These are phyloP conservation scores for Trichoderma parareesei DNA, from an alignment of 495 filamentous ascomycete species.

Conservation along the genomic window DNA sequence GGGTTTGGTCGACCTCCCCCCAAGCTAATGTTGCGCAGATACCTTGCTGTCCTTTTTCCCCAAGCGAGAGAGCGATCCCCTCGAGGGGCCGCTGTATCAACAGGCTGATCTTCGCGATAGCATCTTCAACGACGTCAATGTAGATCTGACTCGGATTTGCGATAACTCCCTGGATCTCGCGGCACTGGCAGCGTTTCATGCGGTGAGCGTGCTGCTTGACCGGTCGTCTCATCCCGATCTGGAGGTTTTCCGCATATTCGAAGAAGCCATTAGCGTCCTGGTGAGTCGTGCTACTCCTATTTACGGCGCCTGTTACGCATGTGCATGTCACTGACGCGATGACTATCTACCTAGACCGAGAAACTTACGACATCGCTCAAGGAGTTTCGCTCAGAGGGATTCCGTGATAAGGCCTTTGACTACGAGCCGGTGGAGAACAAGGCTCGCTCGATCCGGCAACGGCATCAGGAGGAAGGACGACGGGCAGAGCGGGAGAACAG, in stretches of 20 bases:
- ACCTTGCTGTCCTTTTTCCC: slow-evolving; percentile 55
- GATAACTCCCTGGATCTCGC: slow-evolving; percentile 56
- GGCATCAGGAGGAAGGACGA: slow-evolving; percentile 44
- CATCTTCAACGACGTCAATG: slow-evolving; percentile 61
- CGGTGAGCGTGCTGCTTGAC: slow-evolving; percentile 54
- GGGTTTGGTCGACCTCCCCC: background rate
- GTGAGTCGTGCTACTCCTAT: slow-evolving; percentile 24
- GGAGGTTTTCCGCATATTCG: slow-evolving; percentile 58
- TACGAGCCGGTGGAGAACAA: slow-evolving; percentile 40
- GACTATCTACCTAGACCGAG: slow-evolving; percentile 39
- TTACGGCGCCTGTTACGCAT: slow-evolving; percentile 8
- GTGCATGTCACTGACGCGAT: background rate
- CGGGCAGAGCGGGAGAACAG: slow-evolving; percentile 47
- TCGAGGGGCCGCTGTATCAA: slow-evolving; percentile 50
- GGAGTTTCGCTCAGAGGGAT: slow-evolving; percentile 45
- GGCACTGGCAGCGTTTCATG: slow-evolving; percentile 52
- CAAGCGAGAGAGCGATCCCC: slow-evolving; percentile 35
- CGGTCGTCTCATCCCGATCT: slow-evolving; percentile 50
- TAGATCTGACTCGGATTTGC: slow-evolving; percentile 55
- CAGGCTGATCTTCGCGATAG: slow-evolving; percentile 55
- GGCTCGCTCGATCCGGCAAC: slow-evolving; percentile 32
- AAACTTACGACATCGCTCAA: slow-evolving; percentile 56
- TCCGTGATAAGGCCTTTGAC: slow-evolving; percentile 40
- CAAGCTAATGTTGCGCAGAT: slow-evolving; percentile 17
- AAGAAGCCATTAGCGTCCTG: slow-evolving; percentile 58